A percentile compares a stretch with the other conserved stretches of the same genome.
phyloP scores from a whole-genome alignment of 306 rosid species.

The Cucurbita moschata region DNA sequence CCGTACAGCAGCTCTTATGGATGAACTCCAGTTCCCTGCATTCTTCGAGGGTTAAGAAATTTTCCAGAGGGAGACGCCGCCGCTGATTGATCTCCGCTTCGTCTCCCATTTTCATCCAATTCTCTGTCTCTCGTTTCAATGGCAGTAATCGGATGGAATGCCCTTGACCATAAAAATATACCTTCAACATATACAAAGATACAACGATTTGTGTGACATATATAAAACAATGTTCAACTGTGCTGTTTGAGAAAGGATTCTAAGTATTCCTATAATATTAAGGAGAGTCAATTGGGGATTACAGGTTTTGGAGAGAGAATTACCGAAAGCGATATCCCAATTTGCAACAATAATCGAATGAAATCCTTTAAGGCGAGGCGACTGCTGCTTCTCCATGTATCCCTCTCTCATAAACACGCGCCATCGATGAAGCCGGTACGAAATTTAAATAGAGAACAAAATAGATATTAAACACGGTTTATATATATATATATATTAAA shows the following conservation, averaged over 20 bases:
- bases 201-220: not conserved
- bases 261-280: not conserved
- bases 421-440: not conserved
- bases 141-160: not conserved
- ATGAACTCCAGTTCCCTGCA: slow-evolving; percentile 63
- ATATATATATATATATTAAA: no score
- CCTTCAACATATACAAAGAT: not conserved
- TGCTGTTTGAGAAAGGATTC: not conserved
- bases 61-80: slow-evolving; percentile 2
- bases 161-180: not conserved
- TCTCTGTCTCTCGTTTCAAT: not conserved
- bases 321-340: not conserved
- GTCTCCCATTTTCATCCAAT: not conserved
- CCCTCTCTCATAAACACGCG: not conserved
- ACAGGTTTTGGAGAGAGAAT: not conserved
- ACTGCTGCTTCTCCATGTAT: not conserved
- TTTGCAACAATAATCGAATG: not conserved
- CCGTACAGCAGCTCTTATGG: slow-evolving; percentile 78
- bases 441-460: no score
- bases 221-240: not conserved
- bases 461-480: no score
- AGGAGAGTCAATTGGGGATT: not conserved
- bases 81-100: not conserved
- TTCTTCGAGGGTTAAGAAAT: slow-evolving; percentile 2
- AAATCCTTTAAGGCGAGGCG: not conserved